Base-by-base conservation (phyloP, 2,329 filamentous ascomycete genomes). In the Allantophomopsis cytisporea region DNA sequence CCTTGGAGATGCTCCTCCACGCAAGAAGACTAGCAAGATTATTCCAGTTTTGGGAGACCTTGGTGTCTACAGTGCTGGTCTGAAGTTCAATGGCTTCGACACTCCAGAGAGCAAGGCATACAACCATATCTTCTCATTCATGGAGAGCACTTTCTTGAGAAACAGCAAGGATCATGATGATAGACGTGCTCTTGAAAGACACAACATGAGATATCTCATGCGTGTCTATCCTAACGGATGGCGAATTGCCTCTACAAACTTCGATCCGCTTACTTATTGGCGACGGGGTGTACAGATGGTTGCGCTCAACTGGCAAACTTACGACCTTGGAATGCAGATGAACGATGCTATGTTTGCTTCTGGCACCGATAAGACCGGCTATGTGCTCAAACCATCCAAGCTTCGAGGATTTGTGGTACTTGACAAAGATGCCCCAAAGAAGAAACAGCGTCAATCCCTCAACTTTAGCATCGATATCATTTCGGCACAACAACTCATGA, bases 261-360 rank as follows among this genome's bases (percentile, higher is more conserved):
- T 95, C 54, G 87, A 95, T 52, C 91, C 91, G 1, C 73, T 94
- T 46, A 79, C 81, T 45, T 94, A 91, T 56, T 98, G 91, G 91
- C 80, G 89, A 38, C 80, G 86, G 34, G 91, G 91, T 23, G 91
- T 95, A 14, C 91, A 98, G 61, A 96, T 98, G 89, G 87, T 83
- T 12, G 91, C 91, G 1, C 69, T 96, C 45, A 98, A 98, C 61
- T 96, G 91, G 89, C 91, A 98, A 61, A 96, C 88, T 0, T 95
- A 93, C 54, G 91, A 96, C 55, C 70, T 93, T 14, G 86, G 88
- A 35, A 91, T 95, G 74, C 89, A 96, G 56, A 72, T 96, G 58
- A 96, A 96, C 57, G 83, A 91, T 49, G 91, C 91, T 53, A 96
- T 98, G 91, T 98, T 95, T 56, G 83, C 87, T 36, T 84, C 85